phyloP scores from a whole-genome alignment of 2,329 filamentous ascomycete genomes.

The Colletotrichum melonis region DNA sequence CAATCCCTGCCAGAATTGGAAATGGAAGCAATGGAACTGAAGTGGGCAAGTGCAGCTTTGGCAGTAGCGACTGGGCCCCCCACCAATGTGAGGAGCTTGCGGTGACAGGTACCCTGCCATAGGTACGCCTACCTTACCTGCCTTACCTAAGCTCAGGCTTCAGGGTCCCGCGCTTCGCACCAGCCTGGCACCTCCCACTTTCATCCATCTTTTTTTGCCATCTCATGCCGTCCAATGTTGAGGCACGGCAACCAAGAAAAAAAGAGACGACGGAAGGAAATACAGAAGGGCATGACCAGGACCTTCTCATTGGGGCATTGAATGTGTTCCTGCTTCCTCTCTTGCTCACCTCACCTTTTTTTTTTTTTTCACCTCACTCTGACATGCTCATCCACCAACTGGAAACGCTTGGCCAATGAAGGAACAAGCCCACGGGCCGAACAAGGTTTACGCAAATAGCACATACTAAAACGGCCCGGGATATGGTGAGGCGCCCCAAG shows the following conservation, averaged over 20 bases:
- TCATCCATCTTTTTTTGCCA: background rate
- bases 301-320: background rate
- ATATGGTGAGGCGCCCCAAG: background rate
- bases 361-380: background rate
- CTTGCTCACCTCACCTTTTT: background rate
- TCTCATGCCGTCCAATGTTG: background rate
- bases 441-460: constrained; percentile 25
- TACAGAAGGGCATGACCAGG: background rate
- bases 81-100: constrained; percentile 24
- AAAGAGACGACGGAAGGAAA: background rate
- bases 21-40: background rate
- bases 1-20: background rate
- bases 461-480: constrained; percentile 7
- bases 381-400: background rate
- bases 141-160: constrained; percentile 12
- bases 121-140: background rate
- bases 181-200: background rate
- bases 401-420: constrained; percentile 17
- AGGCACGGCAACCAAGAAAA: background rate
- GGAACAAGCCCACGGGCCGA: background rate
- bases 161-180: background rate
- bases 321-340: background rate
- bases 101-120: constrained; percentile 19
- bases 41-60: constrained; percentile 7
- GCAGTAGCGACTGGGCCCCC: constrained; percentile 2